Conservation (phyloP, 2,329 filamentous ascomycete species). For the Clonostachys chloroleuca region DNA sequence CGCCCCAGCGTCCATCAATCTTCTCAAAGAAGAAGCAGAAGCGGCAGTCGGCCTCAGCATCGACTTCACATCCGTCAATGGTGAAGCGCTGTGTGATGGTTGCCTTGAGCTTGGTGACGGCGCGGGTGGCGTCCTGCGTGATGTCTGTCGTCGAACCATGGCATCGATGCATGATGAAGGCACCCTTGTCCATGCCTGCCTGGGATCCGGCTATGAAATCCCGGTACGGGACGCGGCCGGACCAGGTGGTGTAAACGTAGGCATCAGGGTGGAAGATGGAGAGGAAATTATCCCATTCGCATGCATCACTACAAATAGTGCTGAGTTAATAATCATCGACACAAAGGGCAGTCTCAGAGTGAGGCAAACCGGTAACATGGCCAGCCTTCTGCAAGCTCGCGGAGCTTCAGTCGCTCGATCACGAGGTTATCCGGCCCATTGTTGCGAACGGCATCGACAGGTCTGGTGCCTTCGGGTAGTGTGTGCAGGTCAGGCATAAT, state of each 20-base stretch:
- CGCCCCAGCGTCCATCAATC: conserved; percentile 29
- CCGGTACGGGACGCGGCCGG: conserved; percentile 30
- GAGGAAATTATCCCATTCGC: conserved; percentile 46
- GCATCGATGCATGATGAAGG: conserved; percentile 36
- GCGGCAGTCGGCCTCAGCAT: conserved; percentile 39
- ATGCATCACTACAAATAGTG: conserved; percentile 28
- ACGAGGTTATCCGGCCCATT: conserved; percentile 38
- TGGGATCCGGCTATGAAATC: conserved; percentile 33
- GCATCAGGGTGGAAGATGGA: conserved; percentile 44
- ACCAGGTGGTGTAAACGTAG: conserved; percentile 46
- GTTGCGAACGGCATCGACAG: conserved; percentile 34
- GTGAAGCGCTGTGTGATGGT: conserved; percentile 43
- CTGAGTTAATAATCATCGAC: no score
- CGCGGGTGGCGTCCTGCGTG: conserved; percentile 25
- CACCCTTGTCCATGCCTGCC: conserved; percentile 31
- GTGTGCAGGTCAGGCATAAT: conserved; percentile 1
- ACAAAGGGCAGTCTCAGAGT: no score
- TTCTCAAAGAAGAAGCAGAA: conserved; percentile 41
- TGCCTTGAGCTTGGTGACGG: conserved; percentile 44
- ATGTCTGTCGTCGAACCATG: conserved; percentile 37
- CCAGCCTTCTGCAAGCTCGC: conserved; percentile 45
- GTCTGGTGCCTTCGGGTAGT: conserved; percentile 11
- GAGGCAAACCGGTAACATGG: conserved; percentile 32
- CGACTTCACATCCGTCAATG: conserved; percentile 32
- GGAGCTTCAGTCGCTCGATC: conserved; percentile 37